Base-by-base conservation (phyloP, 2,329 filamentous ascomycete species). In the Alternaria novae-zelandiae region DNA sequence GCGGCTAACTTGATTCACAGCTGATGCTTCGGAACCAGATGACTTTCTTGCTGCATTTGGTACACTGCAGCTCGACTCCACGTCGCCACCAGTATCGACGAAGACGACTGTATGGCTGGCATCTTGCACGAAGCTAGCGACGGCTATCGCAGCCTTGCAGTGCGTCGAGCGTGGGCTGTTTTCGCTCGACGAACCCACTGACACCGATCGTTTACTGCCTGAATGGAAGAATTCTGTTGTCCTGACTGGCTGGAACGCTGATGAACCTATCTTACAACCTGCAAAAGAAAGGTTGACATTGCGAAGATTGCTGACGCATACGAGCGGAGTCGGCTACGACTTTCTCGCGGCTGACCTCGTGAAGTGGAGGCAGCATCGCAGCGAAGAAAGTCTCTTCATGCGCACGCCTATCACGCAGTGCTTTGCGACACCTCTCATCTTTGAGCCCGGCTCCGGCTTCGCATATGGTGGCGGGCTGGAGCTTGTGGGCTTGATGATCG, bases 81-180 rank as follows among this genome's bases (percentile, higher is more conserved):
- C 57, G 10, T 71, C 68, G 26, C 26, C 59, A 5, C 44, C 64
- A 17, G 65, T 73, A n/a, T 59, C 64, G 3, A 56, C 57, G 25
- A 62, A 75, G n/a, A 70, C 67, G 4, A 67, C 72, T 9, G 70
- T 78, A 66, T 78, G 74, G 76, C 63, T 76, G 10, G 74, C 76
- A 12, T 77, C 73, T 2, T 77, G 74, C 54, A 73, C 65, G 43
- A 78, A 77, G 55, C 57, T 78, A 5, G 58, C 73, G 5, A 73
- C 73, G 25, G 63, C 67, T 10, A 63, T 79, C 32, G 72, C 73
- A 36, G 73, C 63, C 2, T 47, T 78, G 55, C 74, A 78, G 57
- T 74, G 72, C 50, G 70, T 78, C 15, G 74, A 78, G 54, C 69
- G 71, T 6, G 73, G 72, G 3, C 63, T 73, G 4, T 65, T 77